These are phyloP conservation scores for Boletus patriciae DNA, from an alignment of 768 basidiomycete species.

Conservation along the genomic window DNA sequence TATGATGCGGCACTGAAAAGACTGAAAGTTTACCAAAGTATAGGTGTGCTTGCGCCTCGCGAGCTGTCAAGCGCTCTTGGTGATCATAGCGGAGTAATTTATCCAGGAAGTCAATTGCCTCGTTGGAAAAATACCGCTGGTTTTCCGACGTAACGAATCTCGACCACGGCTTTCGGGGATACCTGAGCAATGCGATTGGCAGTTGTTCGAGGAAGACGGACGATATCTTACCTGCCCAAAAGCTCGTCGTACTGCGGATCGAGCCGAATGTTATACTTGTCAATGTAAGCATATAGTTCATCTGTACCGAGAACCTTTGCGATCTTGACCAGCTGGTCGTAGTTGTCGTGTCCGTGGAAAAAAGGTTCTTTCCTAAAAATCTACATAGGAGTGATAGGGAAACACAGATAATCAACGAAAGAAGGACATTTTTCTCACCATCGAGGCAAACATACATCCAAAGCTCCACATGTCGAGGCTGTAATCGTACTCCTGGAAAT, in stretches of 20 bases:
- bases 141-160: constrained; percentile 95
- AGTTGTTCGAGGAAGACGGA: constrained; percentile 8
- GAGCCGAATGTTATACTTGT: constrained; percentile 93
- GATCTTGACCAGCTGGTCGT: constrained; percentile 97
- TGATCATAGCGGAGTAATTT: constrained; percentile 96
- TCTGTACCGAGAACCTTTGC: constrained; percentile 97
- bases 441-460: constrained; percentile 98
- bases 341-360: constrained; percentile 99
- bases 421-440: constrained; percentile 60
- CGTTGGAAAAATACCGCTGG: constrained; percentile 94
- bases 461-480: constrained; percentile 98
- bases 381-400: constrained; percentile 40
- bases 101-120: constrained; percentile 95
- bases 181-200: constrained; percentile 44
- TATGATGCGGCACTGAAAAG: constrained; percentile 13
- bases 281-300: constrained; percentile 87
- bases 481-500: constrained; percentile 99
- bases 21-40: constrained; percentile 70
- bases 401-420: not conserved
- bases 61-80: constrained; percentile 92
- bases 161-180: constrained; percentile 93
- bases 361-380: constrained; percentile 99
- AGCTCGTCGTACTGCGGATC: constrained; percentile 97
- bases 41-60: constrained; percentile 88
- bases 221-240: constrained; percentile 64